Evolutionary conservation across 2,329 filamentous ascomycete species (phyloP).

Genomic region (Simplicillium aogashimaense): DNA sequence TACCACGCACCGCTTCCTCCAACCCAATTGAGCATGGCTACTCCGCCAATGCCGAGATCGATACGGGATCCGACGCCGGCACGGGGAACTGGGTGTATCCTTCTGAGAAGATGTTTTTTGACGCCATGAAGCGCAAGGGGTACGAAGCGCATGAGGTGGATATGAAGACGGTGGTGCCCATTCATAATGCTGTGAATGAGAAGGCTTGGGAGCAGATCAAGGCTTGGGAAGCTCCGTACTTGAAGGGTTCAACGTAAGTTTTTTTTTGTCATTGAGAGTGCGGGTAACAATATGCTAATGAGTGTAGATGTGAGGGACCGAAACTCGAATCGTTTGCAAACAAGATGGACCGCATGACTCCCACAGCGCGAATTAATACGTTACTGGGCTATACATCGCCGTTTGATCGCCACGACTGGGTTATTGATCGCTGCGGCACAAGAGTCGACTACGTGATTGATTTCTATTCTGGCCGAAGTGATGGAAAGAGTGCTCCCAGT

Average conservation of each 20-base stretch:
- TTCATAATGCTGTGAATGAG: constrained; percentile 98
- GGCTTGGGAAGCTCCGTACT: constrained; percentile 70
- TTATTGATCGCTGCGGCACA: constrained; percentile 81
- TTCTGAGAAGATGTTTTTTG: constrained; percentile 95
- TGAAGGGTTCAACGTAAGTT: constrained; percentile 43
- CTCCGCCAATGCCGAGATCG: constrained; percentile 64
- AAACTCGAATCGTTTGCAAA: constrained; percentile 78
- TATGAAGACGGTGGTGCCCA: constrained; percentile 88
- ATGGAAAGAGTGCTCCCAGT: constrained; percentile 32
- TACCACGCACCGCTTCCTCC: constrained; percentile 51
- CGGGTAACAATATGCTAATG: constrained; percentile 5
- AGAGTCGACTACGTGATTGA: constrained; percentile 94
- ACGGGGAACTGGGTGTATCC: constrained; percentile 96
- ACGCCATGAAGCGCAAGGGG: constrained; percentile 88
- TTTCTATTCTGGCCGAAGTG: constrained; percentile 71
- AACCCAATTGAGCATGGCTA: constrained; percentile 25
- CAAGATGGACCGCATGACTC: constrained; percentile 58
- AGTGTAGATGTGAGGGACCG: constrained; percentile 55
- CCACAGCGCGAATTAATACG: constrained; percentile 73
- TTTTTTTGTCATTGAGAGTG: not conserved
- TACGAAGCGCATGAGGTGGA: constrained; percentile 61
- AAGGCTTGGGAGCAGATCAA: constrained; percentile 88
- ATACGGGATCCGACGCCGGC: constrained; percentile 58
- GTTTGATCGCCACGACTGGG: constrained; percentile 96
- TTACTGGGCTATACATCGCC: constrained; percentile 81